Conservation (phyloP, 148 eudicot species). For the Heliamphora exappendiculata region DNA sequence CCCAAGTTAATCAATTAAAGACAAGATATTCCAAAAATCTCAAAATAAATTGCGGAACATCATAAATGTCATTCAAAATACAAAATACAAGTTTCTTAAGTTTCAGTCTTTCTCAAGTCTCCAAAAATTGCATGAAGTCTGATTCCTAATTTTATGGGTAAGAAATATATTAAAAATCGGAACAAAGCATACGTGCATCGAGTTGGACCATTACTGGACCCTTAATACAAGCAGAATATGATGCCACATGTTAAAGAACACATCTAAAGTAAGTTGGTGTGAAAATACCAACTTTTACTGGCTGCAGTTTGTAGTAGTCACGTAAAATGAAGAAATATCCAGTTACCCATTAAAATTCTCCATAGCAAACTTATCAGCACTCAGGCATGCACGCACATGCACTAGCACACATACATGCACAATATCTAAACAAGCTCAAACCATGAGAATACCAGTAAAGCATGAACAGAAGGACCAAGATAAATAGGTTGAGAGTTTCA, state of each 20-base stretch:
- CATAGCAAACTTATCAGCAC: not conserved
- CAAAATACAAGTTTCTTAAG: not conserved
- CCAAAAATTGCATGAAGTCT: not conserved
- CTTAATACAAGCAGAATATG: not conserved
- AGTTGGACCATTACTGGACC: not conserved
- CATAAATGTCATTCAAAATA: not conserved
- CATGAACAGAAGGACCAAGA: slow-evolving; percentile 97
- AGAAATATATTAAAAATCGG: no score
- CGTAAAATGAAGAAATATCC: not conserved
- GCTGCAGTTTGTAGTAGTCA: not conserved
- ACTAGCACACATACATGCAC: not conserved
- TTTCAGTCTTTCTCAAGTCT: not conserved
- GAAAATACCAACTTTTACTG: not conserved
- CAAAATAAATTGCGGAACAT: not conserved
- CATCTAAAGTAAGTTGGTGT: not conserved
- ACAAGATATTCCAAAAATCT: not conserved
- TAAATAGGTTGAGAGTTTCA: slow-evolving; percentile 72
- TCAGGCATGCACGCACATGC: not conserved
- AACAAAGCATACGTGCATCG: not conserved
- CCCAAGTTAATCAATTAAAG: not conserved
- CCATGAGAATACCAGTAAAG: slow-evolving; percentile 37
- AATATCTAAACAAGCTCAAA: not conserved
- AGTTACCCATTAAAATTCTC: not conserved
- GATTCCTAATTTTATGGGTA: no score
- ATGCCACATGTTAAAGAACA: not conserved